phyloP scores from a whole-genome alignment of 2,329 filamentous ascomycete species.

The Ophiocordyceps camponoti-floridani region DNA sequence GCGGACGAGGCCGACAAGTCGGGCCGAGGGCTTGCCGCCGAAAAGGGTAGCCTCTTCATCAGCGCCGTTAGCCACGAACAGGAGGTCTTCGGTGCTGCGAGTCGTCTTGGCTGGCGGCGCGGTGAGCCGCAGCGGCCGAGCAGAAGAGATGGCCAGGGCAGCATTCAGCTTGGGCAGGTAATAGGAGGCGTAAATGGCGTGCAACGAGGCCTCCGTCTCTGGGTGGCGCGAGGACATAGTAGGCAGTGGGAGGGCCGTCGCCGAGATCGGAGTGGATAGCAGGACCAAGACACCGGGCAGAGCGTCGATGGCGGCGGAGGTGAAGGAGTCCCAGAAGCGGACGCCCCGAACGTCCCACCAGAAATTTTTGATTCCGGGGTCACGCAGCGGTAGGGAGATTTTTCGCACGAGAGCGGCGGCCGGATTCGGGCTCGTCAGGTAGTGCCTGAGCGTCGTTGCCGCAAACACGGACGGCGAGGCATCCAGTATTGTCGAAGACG shows the following conservation, averaged over 20 bases:
- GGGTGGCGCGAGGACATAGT: constrained; percentile 44
- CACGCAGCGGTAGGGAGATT: constrained; percentile 50
- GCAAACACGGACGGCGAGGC: constrained; percentile 20
- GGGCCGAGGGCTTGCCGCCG: constrained; percentile 28
- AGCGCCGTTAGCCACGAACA: constrained; percentile 47
- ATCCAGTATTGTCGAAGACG: constrained; percentile 24
- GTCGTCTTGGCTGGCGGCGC: constrained; percentile 15
- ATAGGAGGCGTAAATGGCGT: constrained; percentile 56
- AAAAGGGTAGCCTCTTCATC: constrained; percentile 33
- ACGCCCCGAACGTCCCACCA: constrained; percentile 95
- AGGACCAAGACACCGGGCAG: constrained; percentile 58
- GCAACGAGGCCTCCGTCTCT: constrained; percentile 61
- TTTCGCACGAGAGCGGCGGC: constrained; percentile 67
- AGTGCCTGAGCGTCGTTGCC: constrained; percentile 53
- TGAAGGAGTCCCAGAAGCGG: constrained; percentile 69
- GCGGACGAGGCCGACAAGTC: constrained; percentile 73
- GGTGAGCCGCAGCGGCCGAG: constrained; percentile 38
- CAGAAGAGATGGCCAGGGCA: constrained; percentile 59
- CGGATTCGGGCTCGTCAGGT: constrained; percentile 65
- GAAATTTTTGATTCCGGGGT: constrained; percentile 60
- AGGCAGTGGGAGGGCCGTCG: constrained; percentile 41
- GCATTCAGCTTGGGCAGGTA: constrained; percentile 80
- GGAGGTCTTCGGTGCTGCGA: constrained; percentile 27
- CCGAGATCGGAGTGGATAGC: constrained; percentile 50
- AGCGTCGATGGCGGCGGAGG: constrained; percentile 47